phyloP scores from a whole-genome alignment of 2,329 filamentous ascomycete species.

The Pseudogymnoascus sp. region DNA sequence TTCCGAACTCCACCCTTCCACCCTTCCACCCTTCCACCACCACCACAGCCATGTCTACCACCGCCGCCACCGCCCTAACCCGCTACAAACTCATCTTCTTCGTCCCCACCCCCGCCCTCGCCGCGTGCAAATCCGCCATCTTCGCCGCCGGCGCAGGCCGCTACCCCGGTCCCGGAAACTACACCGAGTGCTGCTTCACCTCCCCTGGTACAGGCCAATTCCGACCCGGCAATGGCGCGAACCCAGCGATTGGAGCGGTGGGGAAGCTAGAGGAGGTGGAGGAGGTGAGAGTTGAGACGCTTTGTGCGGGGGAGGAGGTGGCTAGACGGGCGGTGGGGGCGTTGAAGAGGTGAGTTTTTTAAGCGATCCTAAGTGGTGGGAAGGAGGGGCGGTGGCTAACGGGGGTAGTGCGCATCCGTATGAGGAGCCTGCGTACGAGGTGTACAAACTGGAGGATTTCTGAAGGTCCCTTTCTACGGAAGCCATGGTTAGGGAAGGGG shows the following conservation, averaged over 20 bases:
- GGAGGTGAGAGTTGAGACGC: constrained; percentile 56
- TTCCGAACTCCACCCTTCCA: too few relatives aligned
- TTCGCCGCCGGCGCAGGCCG: constrained; percentile 52
- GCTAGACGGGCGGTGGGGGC: constrained; percentile 51
- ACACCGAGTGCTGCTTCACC: constrained; percentile 49
- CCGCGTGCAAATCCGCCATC: constrained; percentile 47
- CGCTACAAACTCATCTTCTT: constrained; percentile 43
- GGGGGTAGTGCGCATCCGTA: constrained; percentile 40
- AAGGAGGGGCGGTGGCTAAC: constrained; percentile 31
- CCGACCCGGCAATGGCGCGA: constrained; percentile 52
- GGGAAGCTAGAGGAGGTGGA: constrained; percentile 51
- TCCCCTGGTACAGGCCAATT: constrained; percentile 57
- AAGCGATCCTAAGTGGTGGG: background rate
- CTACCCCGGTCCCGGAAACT: constrained; percentile 42
- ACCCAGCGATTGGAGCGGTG: constrained; percentile 53
- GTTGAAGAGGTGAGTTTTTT: constrained; percentile 51
- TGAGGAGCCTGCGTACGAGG: constrained; percentile 44
- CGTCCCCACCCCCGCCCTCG: constrained; percentile 38
- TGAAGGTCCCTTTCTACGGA: constrained; percentile 19
- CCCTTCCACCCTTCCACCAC: background rate
- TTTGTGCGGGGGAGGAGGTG: constrained; percentile 53
- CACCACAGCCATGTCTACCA: background rate
- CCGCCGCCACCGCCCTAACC: background rate
- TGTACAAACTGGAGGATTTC: constrained; percentile 43
- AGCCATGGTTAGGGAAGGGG: background rate